Conservation (phyloP, 1,284 basidiomycete genomes). For the Malassezia furfur region DNA sequence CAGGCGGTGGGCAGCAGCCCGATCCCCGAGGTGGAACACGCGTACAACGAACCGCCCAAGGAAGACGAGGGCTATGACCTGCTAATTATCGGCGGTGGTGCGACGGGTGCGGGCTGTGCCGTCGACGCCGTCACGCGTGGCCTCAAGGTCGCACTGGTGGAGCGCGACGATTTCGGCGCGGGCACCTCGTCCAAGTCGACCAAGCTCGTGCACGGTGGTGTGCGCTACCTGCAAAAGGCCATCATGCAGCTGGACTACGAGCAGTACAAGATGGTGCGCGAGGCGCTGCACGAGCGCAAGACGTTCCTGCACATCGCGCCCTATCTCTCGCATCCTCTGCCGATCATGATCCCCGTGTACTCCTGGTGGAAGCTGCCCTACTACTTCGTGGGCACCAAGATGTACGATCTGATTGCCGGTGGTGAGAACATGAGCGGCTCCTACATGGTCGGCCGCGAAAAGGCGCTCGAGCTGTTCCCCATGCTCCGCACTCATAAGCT, state of each 20-base stretch:
- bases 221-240: slow-evolving; percentile 92
- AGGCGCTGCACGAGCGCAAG: slow-evolving; percentile 82
- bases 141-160: slow-evolving; percentile 82
- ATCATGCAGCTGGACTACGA: slow-evolving; percentile 84
- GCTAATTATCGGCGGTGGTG: slow-evolving; percentile 78
- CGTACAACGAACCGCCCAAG: slow-evolving; percentile 16
- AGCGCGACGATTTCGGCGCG: slow-evolving; percentile 81
- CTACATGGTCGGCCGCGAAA: slow-evolving; percentile 79
- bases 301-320: slow-evolving; percentile 94
- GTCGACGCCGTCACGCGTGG: slow-evolving; percentile 87
- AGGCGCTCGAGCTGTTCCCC: slow-evolving; percentile 86
- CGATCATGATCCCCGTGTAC: slow-evolving; percentile 88
- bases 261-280: slow-evolving; percentile 80
- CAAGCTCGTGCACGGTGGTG: slow-evolving; percentile 94
- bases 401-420: slow-evolving; percentile 90
- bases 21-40: slow-evolving; percentile 31
- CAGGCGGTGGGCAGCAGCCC: slow-evolving; percentile 31
- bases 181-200: slow-evolving; percentile 92
- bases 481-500: slow-evolving; percentile 90
- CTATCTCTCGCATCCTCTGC: slow-evolving; percentile 80
- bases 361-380: slow-evolving; percentile 91
- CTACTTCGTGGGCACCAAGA: slow-evolving; percentile 88
- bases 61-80: slow-evolving; percentile 54
- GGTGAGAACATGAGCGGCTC: slow-evolving; percentile 93
- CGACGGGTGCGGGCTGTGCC: slow-evolving; percentile 86